Evolutionary conservation across 768 basidiomycete genomes (phyloP).

Genomic region (Tremella mesenterica): DNA sequence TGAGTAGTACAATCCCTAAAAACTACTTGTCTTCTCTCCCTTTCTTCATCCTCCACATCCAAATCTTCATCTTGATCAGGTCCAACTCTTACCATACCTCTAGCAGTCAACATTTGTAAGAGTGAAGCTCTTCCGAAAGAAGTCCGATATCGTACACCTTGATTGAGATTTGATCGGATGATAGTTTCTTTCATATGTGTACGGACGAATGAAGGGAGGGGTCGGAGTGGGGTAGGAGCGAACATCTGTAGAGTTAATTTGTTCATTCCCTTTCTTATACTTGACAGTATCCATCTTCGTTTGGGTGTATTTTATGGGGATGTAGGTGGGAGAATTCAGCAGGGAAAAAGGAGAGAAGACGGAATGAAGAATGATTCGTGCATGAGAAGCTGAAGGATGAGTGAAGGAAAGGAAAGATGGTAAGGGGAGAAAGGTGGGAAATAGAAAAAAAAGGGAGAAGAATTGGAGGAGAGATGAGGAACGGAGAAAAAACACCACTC

Average conservation of each 20-base stretch:
- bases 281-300: conserved; percentile 65
- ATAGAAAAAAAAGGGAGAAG: background rate
- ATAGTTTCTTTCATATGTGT: conserved; percentile 14
- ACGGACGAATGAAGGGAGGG: conserved; percentile 15
- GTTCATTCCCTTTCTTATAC: too few species aligned
- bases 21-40: too few species aligned
- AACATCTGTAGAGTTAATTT: too few species aligned
- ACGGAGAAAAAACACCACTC: too few species aligned
- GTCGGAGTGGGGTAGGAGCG: conserved; percentile 6
- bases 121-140: conserved; percentile 15
- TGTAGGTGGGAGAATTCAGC: too few species aligned
- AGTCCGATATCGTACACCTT: conserved; percentile 7
- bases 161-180: conserved; percentile 18
- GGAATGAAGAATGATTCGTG: too few species aligned
- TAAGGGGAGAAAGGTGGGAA: conserved; percentile 49
- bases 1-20: conserved; percentile 57
- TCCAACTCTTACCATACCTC: conserved; percentile 6
- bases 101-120: conserved; percentile 15
- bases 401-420: conserved; percentile 60
- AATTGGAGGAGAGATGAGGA: too few species aligned
- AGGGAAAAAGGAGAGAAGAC: too few species aligned
- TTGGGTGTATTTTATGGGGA: conserved; percentile 84
- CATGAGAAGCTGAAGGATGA: too few species aligned
- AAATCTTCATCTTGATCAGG: conserved; percentile 3
- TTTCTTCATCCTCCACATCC: conserved; percentile 1